Conservation (phyloP, 495 filamentous ascomycete species). For the Saxophila tyrrhenica region DNA sequence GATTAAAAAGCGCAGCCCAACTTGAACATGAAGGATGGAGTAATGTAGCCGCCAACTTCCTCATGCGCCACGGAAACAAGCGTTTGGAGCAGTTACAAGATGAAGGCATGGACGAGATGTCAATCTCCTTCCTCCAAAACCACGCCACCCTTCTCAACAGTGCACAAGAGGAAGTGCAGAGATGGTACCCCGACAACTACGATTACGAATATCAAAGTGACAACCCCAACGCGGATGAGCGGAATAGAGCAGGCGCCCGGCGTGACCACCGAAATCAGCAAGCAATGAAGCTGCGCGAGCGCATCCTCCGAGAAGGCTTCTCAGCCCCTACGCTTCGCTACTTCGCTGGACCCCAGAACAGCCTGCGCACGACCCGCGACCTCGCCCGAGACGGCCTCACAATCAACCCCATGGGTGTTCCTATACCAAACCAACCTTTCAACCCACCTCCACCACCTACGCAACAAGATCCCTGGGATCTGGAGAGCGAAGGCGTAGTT, state of each 20-base stretch:
- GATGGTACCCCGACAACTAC: neutral
- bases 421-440: slow-evolving; percentile 8
- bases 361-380: slow-evolving; percentile 8
- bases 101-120: slow-evolving; percentile 23
- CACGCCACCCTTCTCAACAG: neutral
- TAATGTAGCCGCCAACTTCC: slow-evolving; percentile 6
- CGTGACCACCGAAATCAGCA: too few relatives aligned
- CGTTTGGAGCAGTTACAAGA: slow-evolving; percentile 20
- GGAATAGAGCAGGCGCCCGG: too few relatives aligned
- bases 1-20: slow-evolving; percentile 8
- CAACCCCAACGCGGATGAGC: neutral
- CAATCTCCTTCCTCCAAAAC: neutral
- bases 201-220: neutral
- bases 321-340: slow-evolving; percentile 4
- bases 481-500: slow-evolving; percentile 43
- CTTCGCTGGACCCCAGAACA: slow-evolving; percentile 7
- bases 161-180: neutral
- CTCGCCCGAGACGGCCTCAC: slow-evolving; percentile 11
- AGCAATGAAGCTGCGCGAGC: too few relatives aligned
- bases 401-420: slow-evolving; percentile 9
- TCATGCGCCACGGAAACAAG: slow-evolving; percentile 4
- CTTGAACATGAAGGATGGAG: slow-evolving; percentile 13
- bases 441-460: neutral
- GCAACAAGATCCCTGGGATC: slow-evolving; percentile 7
- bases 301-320: neutral